phyloP scores from a whole-genome alignment of 805 yeast genomes.

The Priceomyces carsonii region DNA sequence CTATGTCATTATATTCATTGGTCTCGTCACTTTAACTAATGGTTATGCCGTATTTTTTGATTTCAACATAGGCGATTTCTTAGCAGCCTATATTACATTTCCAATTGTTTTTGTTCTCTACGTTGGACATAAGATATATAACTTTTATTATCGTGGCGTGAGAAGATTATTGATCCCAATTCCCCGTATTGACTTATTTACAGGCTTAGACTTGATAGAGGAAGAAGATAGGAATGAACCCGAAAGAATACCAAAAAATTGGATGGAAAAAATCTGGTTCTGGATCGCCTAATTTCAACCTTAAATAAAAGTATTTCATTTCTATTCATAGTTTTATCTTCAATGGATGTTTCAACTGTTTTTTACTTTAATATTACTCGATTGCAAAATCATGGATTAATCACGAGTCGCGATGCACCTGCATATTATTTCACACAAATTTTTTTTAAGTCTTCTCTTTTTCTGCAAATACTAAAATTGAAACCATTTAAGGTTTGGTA shows the following conservation, averaged over 20 bases:
- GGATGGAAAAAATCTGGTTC: constrained; percentile 46
- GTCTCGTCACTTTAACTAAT: constrained; percentile 63
- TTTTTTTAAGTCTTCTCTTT: constrained; percentile 4
- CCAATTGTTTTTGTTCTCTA: constrained; percentile 56
- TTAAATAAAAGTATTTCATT: no score
- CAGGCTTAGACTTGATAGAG: constrained; percentile 63
- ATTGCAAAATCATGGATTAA: no score
- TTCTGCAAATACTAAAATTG: neutral
- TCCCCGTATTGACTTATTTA: constrained; percentile 58
- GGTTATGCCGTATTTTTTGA: constrained; percentile 70
- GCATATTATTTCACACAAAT: neutral
- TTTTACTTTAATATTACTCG: no score
- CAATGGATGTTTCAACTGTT: no score
- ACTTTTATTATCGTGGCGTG: constrained; percentile 26
- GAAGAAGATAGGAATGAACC: constrained; percentile 45
- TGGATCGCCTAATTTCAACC: constrained; percentile 47
- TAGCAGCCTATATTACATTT: constrained; percentile 72
- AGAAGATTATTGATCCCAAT: constrained; percentile 47
- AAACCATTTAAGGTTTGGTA: neutral
- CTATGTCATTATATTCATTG: constrained; percentile 49
- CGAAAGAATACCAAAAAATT: constrained; percentile 40
- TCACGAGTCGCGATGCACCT: neutral
- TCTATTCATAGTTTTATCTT: no score
- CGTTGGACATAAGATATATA: constrained; percentile 56
- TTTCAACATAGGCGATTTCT: constrained; percentile 56